Evolutionary conservation across 345 rosid species (phyloP).

Genomic region (Balakata baccata): DNA sequence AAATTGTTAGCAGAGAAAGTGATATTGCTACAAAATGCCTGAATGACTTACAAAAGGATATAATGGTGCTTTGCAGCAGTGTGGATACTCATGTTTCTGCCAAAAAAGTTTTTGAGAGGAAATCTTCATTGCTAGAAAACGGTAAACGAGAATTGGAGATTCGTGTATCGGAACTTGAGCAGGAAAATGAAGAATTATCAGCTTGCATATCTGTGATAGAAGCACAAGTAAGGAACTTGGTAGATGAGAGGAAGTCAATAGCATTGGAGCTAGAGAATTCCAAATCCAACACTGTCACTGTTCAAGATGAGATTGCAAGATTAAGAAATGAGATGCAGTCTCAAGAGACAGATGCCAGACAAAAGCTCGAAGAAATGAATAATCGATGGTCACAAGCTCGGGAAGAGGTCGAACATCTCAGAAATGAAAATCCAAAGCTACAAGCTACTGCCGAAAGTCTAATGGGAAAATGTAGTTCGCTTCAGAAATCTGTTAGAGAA

Average conservation of each 20-base stretch:
- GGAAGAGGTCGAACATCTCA: constrained; percentile 31
- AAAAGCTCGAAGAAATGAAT: constrained; percentile 27
- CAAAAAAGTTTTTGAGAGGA: constrained; percentile 38
- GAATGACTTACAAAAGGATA: constrained; percentile 40
- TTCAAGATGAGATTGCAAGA: constrained; percentile 33
- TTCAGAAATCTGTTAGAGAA: constrained; percentile 35
- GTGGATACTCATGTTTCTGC: constrained; percentile 41
- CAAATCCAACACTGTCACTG: constrained; percentile 21
- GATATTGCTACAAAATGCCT: constrained; percentile 40
- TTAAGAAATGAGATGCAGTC: constrained; percentile 29
- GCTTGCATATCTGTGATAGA: constrained; percentile 29
- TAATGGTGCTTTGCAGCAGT: constrained; percentile 29
- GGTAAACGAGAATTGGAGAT: constrained; percentile 30
- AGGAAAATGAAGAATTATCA: constrained; percentile 37
- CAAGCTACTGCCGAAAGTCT: constrained; percentile 30
- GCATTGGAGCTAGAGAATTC: constrained; percentile 31
- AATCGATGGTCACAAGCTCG: constrained; percentile 28
- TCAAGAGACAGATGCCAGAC: constrained; percentile 19
- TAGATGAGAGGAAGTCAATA: constrained; percentile 33
- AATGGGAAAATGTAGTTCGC: constrained; percentile 28
- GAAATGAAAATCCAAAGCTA: constrained; percentile 26
- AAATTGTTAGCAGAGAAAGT: constrained; percentile 31
- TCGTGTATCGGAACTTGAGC: constrained; percentile 26
- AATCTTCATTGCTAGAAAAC: constrained; percentile 37
- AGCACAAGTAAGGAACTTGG: constrained; percentile 30